Percentiles rank a stretch among this genome's conserved stretches.
These are phyloP conservation scores for Fusarium udum DNA, from an alignment of 2,329 filamentous ascomycete genomes.

Conservation along the genomic window DNA sequence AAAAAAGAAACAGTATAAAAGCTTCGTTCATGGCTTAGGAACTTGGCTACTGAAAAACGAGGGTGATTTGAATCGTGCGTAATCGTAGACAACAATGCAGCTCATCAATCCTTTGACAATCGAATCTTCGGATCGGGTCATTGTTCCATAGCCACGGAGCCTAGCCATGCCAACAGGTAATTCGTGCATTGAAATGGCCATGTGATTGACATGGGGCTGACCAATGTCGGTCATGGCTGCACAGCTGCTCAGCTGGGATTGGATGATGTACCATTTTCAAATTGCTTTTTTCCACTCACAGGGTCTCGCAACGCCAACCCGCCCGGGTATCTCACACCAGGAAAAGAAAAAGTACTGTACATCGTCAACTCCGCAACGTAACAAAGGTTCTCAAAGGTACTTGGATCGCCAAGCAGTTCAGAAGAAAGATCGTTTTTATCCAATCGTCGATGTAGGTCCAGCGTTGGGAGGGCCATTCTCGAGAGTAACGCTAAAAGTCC, in stretches of 20 bases:
- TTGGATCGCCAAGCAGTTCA: constrained; percentile 12
- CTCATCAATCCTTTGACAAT: constrained; percentile 24
- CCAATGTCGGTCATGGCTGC: constrained; percentile 38
- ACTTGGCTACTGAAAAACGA: constrained; percentile 18
- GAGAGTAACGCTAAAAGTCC: constrained; percentile 3
- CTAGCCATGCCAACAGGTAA: constrained; percentile 32
- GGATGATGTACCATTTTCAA: constrained; percentile 35
- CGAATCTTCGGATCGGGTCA: constrained; percentile 32
- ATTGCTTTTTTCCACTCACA: constrained; percentile 35
- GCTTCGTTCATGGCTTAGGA: constrained; percentile 17
- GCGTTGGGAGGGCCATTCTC: background rate
- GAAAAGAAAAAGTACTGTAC: constrained; percentile 39
- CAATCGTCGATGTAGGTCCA: constrained; percentile 13
- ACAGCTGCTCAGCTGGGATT: constrained; percentile 37
- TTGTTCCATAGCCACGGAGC: constrained; percentile 39
- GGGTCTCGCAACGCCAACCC: constrained; percentile 30
- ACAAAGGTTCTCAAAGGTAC: constrained; percentile 34
- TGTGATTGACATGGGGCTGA: constrained; percentile 42
- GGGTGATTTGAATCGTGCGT: constrained; percentile 37
- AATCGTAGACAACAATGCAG: constrained; percentile 17
- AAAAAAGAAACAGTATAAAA: constrained; percentile 2
- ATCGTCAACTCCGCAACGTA: constrained; percentile 14
- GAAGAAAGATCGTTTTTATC: constrained; percentile 9
- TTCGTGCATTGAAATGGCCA: constrained; percentile 38
- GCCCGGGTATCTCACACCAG: constrained; percentile 19